These are phyloP conservation scores for fission yeast (Schizosaccharomyces pombe) DNA, from an alignment of 805 yeast species.

Conservation along the genomic window DNA sequence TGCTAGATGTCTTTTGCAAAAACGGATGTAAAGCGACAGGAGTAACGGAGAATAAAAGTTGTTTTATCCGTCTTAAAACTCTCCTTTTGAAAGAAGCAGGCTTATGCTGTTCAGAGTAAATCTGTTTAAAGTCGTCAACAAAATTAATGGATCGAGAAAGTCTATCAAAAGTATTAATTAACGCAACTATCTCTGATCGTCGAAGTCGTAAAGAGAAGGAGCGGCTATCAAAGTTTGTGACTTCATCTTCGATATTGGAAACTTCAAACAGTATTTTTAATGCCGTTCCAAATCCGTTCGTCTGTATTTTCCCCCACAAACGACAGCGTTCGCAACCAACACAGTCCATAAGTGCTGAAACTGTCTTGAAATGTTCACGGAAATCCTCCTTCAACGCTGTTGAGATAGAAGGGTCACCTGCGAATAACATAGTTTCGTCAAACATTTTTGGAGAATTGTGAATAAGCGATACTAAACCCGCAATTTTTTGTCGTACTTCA, in stretches of 20 bases:
- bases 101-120: background rate
- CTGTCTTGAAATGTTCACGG: slow-evolving; percentile 63
- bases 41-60: background rate
- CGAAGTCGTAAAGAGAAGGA: slow-evolving; percentile 20
- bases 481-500: background rate
- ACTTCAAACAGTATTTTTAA: slow-evolving; percentile 65
- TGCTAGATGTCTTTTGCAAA: background rate
- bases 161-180: slow-evolving; percentile 80
- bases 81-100: background rate
- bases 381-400: slow-evolving; percentile 53
- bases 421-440: slow-evolving; percentile 28
- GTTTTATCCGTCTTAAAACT: background rate
- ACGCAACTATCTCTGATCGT: slow-evolving; percentile 68
- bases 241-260: background rate
- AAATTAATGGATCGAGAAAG: slow-evolving; percentile 64
- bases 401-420: slow-evolving; percentile 7
- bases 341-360: slow-evolving; percentile 87
- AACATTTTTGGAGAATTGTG: slow-evolving; percentile 18
- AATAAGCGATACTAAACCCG: background rate
- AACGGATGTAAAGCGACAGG: background rate
- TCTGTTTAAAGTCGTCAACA: slow-evolving; percentile 34
- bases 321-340: slow-evolving; percentile 96
- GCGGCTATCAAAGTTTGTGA: background rate
- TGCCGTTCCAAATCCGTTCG: slow-evolving; percentile 94
- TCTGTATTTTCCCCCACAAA: slow-evolving; percentile 93